These are phyloP conservation scores for Dioscorea dumetorum DNA, from an alignment of 106 monocot genomes.

Conservation along the genomic window DNA sequence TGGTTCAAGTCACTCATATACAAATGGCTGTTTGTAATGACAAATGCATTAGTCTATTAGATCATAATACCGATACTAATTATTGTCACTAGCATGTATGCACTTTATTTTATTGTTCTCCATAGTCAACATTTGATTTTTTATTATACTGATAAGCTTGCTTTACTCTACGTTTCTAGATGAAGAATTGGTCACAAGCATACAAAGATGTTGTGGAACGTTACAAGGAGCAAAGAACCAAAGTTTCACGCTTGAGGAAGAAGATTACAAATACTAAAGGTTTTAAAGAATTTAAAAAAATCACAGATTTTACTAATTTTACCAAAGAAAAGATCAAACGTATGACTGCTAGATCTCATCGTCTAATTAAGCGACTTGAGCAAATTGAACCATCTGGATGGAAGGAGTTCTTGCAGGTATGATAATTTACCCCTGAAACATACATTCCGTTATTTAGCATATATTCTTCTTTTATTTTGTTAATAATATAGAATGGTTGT, in stretches of 20 bases:
- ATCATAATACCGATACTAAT: too few species aligned
- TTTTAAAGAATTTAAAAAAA: constrained; percentile 73
- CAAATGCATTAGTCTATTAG: too few species aligned
- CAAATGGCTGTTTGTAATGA: too few species aligned
- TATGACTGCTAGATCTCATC: constrained; percentile 58
- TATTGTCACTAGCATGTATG: too few species aligned
- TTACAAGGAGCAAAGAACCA: constrained; percentile 72
- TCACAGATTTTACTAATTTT: constrained; percentile 59
- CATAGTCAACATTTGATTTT: background rate
- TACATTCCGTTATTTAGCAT: too few species aligned
- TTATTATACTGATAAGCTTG: background rate
- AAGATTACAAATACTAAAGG: constrained; percentile 64
- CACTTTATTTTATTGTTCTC: constrained; percentile 3
- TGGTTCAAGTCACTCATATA: too few species aligned
- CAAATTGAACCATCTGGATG: constrained; percentile 99
- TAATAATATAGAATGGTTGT: too few species aligned
- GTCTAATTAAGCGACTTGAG: constrained; percentile 58
- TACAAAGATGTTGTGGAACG: constrained; percentile 59
- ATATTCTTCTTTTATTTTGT: too few species aligned
- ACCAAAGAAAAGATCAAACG: constrained; percentile 86
- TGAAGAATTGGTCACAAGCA: constrained; percentile 45
- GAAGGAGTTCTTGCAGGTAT: constrained; percentile 98
- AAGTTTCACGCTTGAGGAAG: constrained; percentile 79
- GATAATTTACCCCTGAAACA: background rate
- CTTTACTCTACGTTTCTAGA: constrained; percentile 25